Evolutionary conservation across 1,284 basidiomycete genomes (phyloP), one percentile per base, ranked within the genome.

Genomic region (Cutaneotrichosporon dermatis): DNA sequence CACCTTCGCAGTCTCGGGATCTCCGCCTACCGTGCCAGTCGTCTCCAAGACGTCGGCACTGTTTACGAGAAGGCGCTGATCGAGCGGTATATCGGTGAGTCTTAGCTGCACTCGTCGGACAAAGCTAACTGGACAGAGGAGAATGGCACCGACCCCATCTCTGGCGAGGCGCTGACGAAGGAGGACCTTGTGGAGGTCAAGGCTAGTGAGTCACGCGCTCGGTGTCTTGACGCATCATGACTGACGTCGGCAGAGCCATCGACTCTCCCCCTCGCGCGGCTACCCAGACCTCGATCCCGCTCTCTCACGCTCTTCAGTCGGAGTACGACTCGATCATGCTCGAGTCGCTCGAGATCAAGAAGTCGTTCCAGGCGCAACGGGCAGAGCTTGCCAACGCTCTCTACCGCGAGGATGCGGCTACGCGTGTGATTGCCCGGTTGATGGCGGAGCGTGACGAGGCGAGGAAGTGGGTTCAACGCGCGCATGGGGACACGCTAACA

Each of bases 371-470:
- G 63, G 71, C 61, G 51, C 69, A 74, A 56, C 68, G 69, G 59
- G 95, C 98, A 77, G 96, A 99, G 76, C 82, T 99, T 54, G 95
- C 92, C 69, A 94, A 97, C 78, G 88, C 95, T 7, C 83, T 99
- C 39, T 99, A 99, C 74, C 84, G 90, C 59, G 92, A 96, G 74
- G 96, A 99, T 76, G 95, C 96, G 8, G 92, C 93, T n/a, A 92
- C 87, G 68, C 87, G 95, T 68, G 96, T 98, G 51, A 88, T 98
- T 60, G 96, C 96, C 55, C 86, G 96, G 75, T 83, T 99, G 61
- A 87, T 97, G 71, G 85, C 88, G 69, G 96, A 99, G 79, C 85
- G 96, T 61, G 94, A 99, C 74, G 90, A 93, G 69, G 92, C 96
- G 15, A 81, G 96, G 84, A 91, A 96, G 46, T 49, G 34, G n/a